Conservation (phyloP, 768 basidiomycete species). For the Leucosporidium yakuticum region DNA sequence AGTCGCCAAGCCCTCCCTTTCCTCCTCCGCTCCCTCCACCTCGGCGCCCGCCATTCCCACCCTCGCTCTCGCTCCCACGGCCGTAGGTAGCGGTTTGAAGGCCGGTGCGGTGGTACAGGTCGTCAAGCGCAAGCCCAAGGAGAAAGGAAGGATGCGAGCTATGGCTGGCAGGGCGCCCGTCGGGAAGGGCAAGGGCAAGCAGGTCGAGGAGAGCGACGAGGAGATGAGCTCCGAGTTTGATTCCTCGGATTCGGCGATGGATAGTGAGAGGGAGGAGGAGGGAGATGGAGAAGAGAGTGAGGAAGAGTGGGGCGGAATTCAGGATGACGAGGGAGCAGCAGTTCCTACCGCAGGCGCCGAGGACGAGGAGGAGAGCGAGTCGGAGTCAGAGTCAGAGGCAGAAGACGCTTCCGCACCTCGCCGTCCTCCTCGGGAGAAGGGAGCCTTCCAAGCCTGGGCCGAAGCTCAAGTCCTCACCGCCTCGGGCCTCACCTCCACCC, state of each 20-base stretch:
- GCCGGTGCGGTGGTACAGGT: conserved; percentile 51
- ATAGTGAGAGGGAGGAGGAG: conserved; percentile 22
- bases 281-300: conserved; percentile 43
- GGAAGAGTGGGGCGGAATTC: conserved; percentile 33
- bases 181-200: conserved; percentile 31
- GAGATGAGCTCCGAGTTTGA: conserved; percentile 26
- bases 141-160: conserved; percentile 37
- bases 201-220: conserved; percentile 35
- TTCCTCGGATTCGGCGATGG: conserved; percentile 33
- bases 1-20: not conserved
- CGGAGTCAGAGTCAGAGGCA: conserved; percentile 20
- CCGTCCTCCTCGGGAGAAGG: conserved; percentile 17
- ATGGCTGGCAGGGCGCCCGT: conserved; percentile 15
- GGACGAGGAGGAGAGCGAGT: conserved; percentile 39
- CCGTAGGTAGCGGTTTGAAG: conserved; percentile 44
- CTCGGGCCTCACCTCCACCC: conserved; percentile 1
- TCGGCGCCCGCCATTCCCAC: conserved; percentile 7
- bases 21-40: conserved; percentile 43
- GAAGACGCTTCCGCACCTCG: conserved; percentile 9
- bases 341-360: conserved; percentile 51
- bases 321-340: conserved; percentile 50
- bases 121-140: conserved; percentile 40
- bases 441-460: conserved; percentile 35
- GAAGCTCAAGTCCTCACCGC: conserved; percentile 29
- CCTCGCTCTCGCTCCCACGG: not conserved